phyloP scores from a whole-genome alignment of 2,329 filamentous ascomycete species.

The Botrytis medusae region DNA sequence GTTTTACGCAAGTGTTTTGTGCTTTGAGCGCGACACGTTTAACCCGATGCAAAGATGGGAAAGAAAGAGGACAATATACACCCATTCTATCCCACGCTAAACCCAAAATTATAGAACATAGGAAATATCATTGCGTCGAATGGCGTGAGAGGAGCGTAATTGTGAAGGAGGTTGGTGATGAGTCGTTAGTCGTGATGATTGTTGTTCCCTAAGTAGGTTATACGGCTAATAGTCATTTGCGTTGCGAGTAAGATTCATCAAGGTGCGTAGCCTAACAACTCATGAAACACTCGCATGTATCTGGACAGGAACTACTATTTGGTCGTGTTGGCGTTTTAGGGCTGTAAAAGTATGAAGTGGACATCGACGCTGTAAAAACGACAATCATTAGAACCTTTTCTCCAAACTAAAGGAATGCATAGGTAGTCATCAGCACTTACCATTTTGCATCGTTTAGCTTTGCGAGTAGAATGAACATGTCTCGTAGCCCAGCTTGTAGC shows the following conservation, averaged over 20 bases:
- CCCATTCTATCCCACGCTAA: neutral
- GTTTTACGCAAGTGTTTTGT: neutral
- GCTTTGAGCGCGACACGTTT: neutral
- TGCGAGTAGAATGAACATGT: slow-evolving; percentile 5
- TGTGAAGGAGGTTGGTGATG: neutral
- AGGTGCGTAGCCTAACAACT: neutral
- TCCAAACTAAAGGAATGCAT: neutral
- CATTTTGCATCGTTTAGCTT: slow-evolving; percentile 1
- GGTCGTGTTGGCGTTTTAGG: neutral
- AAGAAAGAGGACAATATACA: neutral
- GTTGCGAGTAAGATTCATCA: neutral
- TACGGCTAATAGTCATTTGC: neutral
- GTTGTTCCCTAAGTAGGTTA: neutral
- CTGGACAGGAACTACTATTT: neutral
- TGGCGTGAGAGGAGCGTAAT: neutral
- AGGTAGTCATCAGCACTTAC: neutral
- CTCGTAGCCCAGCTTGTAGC: slow-evolving; percentile 29
- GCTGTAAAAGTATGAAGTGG: slow-evolving; percentile 11
- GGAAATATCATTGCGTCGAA: neutral
- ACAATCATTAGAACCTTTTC: neutral
- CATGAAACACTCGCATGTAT: neutral
- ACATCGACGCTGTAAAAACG: slow-evolving; percentile 2
- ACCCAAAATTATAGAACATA: neutral
- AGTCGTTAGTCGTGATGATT: neutral
- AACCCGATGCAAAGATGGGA: neutral